phyloP scores from a whole-genome alignment of 371 early-diverging fungal species.

The Chytridium lagenaria region DNA sequence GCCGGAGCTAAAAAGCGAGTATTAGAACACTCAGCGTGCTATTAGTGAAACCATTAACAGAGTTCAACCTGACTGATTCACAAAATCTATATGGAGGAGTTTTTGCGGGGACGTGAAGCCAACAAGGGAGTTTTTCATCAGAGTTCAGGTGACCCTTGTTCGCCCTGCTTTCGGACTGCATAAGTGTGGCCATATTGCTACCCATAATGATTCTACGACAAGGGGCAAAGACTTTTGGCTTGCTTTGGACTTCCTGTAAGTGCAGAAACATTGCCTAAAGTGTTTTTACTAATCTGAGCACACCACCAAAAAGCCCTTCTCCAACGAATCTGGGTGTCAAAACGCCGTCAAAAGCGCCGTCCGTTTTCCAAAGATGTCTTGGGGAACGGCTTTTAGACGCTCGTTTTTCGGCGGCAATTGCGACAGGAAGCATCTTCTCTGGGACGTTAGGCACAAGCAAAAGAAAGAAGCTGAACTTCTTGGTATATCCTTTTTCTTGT shows the following conservation, averaged over 20 bases:
- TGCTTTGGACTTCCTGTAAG: constrained; percentile 17
- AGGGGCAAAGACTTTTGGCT: constrained; percentile 6
- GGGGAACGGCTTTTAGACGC: neutral
- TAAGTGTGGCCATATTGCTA: too few relatives aligned
- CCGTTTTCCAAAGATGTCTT: neutral
- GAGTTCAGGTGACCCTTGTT: neutral
- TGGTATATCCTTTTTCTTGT: too few relatives aligned
- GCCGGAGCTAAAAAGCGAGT: neutral
- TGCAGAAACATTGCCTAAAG: too few relatives aligned
- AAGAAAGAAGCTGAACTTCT: too few relatives aligned
- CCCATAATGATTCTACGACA: too few relatives aligned
- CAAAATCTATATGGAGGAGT: neutral
- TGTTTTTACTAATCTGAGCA: too few relatives aligned
- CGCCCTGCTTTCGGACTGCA: neutral
- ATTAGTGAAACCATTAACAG: neutral
- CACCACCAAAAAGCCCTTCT: too few relatives aligned
- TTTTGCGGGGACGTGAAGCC: neutral
- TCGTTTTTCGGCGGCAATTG: neutral
- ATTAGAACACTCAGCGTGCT: constrained; percentile 5
- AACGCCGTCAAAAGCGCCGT: neutral
- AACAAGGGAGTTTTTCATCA: constrained; percentile 10
- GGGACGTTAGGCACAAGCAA: neutral
- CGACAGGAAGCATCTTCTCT: constrained; percentile 5
- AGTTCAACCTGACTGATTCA: neutral
- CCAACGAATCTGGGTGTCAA: neutral